phyloP scores from a whole-genome alignment of 345 rosid species.

The Luvunga scandens region DNA sequence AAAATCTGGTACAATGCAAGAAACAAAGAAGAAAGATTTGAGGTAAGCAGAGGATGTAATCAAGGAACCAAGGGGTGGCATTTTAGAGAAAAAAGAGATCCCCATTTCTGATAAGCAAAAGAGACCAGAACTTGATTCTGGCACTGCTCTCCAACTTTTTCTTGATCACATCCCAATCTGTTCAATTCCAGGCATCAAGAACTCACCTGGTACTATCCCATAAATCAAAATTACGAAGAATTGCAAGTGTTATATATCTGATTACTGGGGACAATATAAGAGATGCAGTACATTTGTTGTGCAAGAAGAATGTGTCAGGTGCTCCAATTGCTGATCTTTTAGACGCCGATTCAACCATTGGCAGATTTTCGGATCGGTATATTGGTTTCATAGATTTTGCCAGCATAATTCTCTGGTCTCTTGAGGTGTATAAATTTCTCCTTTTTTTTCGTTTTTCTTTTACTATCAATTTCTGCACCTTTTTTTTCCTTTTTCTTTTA shows the following conservation, averaged over 20 bases:
- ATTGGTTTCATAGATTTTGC: constrained; percentile 43
- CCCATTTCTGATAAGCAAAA: background rate
- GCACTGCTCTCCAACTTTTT: constrained; percentile 33
- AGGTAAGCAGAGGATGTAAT: constrained; percentile 17
- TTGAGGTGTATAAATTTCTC: constrained; percentile 20
- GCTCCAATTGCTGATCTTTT: constrained; percentile 41
- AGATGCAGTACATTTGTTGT: constrained; percentile 33
- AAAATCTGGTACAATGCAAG: constrained; percentile 10
- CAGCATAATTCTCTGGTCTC: constrained; percentile 42
- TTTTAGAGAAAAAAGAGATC: background rate
- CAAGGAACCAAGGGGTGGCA: constrained; percentile 9
- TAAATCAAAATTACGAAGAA: background rate
- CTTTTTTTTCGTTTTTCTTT: background rate
- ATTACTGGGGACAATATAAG: constrained; percentile 29
- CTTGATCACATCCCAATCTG: constrained; percentile 43
- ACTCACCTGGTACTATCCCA: constrained; percentile 27
- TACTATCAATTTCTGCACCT: no score
- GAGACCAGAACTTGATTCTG: constrained; percentile 17
- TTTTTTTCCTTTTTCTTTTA: background rate
- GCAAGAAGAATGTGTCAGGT: constrained; percentile 31
- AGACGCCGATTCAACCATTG: constrained; percentile 16
- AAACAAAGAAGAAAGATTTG: constrained; percentile 15
- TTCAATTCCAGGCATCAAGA: constrained; percentile 38
- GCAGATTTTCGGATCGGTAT: constrained; percentile 31
- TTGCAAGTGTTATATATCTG: constrained; percentile 32